These are phyloP conservation scores for Aspergillus sp. DNA, from an alignment of 2,329 filamentous ascomycete species.

Conservation along the genomic window DNA sequence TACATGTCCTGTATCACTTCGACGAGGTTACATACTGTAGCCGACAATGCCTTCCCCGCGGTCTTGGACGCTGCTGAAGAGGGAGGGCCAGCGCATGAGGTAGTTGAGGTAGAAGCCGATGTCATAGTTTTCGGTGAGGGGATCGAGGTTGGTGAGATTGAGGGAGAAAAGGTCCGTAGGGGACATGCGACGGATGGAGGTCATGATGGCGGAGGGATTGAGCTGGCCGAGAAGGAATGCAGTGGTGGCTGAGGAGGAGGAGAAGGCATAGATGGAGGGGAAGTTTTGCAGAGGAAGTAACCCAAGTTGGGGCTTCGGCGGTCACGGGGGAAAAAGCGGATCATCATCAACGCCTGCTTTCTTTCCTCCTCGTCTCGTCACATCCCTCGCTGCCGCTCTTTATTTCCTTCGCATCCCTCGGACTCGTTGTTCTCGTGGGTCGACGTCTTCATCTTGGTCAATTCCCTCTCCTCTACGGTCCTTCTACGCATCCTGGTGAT, in stretches of 20 bases:
- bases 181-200: conserved; percentile 79
- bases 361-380: not conserved
- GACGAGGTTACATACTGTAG: conserved; percentile 66
- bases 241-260: not conserved
- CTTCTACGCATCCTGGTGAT: conserved; percentile 17
- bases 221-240: not conserved
- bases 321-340: conserved; percentile 21
- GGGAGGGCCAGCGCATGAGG: conserved; percentile 88
- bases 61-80: conserved; percentile 91
- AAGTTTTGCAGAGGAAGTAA: conserved; percentile 4
- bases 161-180: conserved; percentile 83
- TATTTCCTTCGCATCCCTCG: not conserved
- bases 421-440: not conserved
- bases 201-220: conserved; percentile 55
- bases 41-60: conserved; percentile 83
- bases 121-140: conserved; percentile 96
- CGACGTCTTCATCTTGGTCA: not conserved
- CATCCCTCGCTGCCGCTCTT: not conserved
- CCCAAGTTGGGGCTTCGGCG: conserved; percentile 21
- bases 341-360: not conserved
- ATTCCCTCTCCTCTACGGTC: conserved; percentile 2
- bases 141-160: conserved; percentile 93
- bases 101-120: conserved; percentile 95
- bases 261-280: not conserved
- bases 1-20: not conserved